phyloP scores from a whole-genome alignment of 1,284 basidiomycete species.

The Boletus albobrunnescens region DNA sequence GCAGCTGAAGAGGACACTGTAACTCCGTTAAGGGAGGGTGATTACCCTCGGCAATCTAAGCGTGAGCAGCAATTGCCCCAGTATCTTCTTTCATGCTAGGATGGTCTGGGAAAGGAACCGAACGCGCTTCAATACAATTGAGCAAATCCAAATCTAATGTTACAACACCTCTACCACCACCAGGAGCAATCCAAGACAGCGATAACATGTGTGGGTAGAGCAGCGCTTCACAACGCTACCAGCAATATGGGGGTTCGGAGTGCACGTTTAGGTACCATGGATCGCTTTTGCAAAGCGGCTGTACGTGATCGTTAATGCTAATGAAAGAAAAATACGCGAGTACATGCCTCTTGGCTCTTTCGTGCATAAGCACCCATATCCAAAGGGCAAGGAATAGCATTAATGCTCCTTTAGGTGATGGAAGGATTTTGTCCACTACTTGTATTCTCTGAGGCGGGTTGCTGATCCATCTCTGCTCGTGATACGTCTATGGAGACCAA shows the following conservation, averaged over 20 bases:
- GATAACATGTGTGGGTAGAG: conserved; percentile 77
- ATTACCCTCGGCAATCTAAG: conserved; percentile 49
- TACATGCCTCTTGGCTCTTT: conserved; percentile 46
- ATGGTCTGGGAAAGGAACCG: conserved; percentile 73
- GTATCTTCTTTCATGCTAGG: conserved; percentile 77
- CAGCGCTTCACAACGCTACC: conserved; percentile 82
- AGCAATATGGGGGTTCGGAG: conserved; percentile 68
- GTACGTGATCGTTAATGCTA: conserved; percentile 17
- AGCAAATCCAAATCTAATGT: conserved; percentile 79
- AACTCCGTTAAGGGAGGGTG: conserved; percentile 55
- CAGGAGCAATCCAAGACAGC: conserved; percentile 77
- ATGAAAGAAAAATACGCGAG: conserved; percentile 27
- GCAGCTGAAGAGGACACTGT: conserved; percentile 82
- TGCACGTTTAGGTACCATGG: conserved; percentile 91
- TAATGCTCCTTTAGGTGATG: conserved; percentile 30
- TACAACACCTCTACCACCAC: conserved; percentile 75
- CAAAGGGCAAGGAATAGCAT: conserved; percentile 41
- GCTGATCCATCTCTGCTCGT: conserved; percentile 36
- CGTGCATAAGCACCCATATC: conserved; percentile 44
- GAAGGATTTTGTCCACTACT: conserved; percentile 17
- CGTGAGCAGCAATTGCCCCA: conserved; percentile 72
- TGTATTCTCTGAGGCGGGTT: conserved; percentile 13
- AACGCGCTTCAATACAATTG: conserved; percentile 79
- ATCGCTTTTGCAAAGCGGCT: conserved; percentile 80
- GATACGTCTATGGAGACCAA: conserved; percentile 64